These are phyloP conservation scores for Clarkia xantiana DNA, from an alignment of 345 rosid genomes.

Conservation along the genomic window DNA sequence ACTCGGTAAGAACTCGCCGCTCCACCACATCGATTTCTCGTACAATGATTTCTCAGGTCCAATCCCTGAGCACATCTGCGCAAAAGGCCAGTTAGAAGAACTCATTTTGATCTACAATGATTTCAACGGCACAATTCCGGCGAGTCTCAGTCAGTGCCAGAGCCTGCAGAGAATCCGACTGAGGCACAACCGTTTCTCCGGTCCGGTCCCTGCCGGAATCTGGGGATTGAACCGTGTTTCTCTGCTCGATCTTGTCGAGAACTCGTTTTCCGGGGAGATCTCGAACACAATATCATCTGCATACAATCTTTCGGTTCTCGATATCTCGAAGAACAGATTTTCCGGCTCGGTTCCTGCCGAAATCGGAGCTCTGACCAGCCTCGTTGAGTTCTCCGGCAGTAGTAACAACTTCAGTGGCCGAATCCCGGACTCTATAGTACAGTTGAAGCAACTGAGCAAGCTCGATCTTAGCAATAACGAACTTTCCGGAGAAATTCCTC, in stretches of 20 bases:
- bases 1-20: constrained; percentile 48
- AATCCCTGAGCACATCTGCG: constrained; percentile 75
- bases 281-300: constrained; percentile 38
- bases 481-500: constrained; percentile 48
- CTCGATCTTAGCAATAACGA: constrained; percentile 33
- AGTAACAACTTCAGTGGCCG: constrained; percentile 41
- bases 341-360: constrained; percentile 44
- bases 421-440: constrained; percentile 37
- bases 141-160: constrained; percentile 37
- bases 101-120: constrained; percentile 54
- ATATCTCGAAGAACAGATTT: constrained; percentile 37
- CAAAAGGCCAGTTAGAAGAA: constrained; percentile 41
- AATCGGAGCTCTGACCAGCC: constrained; percentile 40
- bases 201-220: constrained; percentile 42
- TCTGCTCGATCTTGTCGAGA: constrained; percentile 45
- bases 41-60: constrained; percentile 66
- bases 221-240: constrained; percentile 63
- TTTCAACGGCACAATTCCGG: constrained; percentile 50
- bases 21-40: constrained; percentile 48
- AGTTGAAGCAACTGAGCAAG: constrained; percentile 36
- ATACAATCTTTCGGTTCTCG: constrained; percentile 39
- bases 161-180: constrained; percentile 45
- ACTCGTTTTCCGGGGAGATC: constrained; percentile 47
- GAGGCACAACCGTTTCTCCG: constrained; percentile 52
- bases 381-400: constrained; percentile 34